Evolutionary conservation across 2,329 filamentous ascomycete species (phyloP), one percentile per base, ranked within the genome.

Genomic region (Alternaria alternata): DNA sequence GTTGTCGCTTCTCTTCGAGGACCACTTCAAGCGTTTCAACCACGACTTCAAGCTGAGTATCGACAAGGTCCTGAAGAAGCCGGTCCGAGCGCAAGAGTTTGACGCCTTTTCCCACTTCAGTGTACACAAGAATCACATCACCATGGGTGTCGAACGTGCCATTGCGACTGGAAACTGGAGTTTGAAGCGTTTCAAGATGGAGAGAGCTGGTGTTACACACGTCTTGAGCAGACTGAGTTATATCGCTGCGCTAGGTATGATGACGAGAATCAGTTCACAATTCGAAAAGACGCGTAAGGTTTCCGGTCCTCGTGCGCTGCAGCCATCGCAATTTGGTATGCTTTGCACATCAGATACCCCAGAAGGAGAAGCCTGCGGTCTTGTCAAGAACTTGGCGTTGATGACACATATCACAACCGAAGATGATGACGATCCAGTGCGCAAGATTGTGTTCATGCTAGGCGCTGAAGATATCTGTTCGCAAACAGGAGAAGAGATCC

Each of bases 401-500:
- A 99, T 99, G 95, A 99, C 96, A 52, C 96, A 99, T 75, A 98
- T 99, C 70, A 99, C 95, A 0, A 99, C 95, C 2, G 93, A 97
- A 65, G 93, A 96, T 57, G 93, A 97, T 57, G 95, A 98, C 75
- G 92, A 89, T 18, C 94, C 95, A 1, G 92, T 99, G 16, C 90
- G 89, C 71, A 90, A 92, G 71, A 88, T 96, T 76, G 89, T 97
- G 1, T 95, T 94, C 75, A 89, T 92, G 57, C 85, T 98, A 26
- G 94, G 96, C 44, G 90, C 92, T 3, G 92, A 92, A 79, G 88
- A 94, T 57, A 91, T 96, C 34, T 89, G 91, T 64, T 88, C 89
- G 4, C 87, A 96, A 51, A 89, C 90, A 49, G 95, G 95, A 34
- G 89, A 89, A 54, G 93, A 98, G 75, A 91, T 99, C 68, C 96